phyloP scores from a whole-genome alignment of 192 early-diverging fungal species.

The Lobosporangium transversale region DNA sequence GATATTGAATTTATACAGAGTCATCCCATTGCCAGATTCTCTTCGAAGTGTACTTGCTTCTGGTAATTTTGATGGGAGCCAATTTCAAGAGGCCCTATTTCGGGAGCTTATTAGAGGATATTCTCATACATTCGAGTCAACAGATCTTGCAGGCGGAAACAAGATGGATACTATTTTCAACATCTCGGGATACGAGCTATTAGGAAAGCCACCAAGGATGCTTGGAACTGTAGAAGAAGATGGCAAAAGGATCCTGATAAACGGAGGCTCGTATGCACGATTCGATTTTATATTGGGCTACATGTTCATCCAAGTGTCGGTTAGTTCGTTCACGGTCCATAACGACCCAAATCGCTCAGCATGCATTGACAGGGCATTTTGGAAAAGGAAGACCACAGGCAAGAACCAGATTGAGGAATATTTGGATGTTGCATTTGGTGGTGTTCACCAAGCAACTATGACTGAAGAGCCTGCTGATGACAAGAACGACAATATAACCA shows the following conservation, averaged over 20 bases:
- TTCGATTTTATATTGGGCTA: conserved; percentile 1
- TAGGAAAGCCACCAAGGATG: background rate
- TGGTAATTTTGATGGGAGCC: background rate
- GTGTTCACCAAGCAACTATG: too few species aligned
- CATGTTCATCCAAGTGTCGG: conserved; percentile 5
- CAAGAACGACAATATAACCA: too few species aligned
- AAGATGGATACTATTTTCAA: background rate
- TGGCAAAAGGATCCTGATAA: too few species aligned
- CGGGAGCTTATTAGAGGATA: background rate
- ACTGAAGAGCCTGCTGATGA: too few species aligned
- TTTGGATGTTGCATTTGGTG: too few species aligned
- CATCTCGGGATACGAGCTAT: too few species aligned
- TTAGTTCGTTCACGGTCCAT: too few species aligned
- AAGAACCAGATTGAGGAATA: too few species aligned
- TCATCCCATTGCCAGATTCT: background rate
- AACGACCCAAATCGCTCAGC: too few species aligned
- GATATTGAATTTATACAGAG: background rate
- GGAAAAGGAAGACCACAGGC: too few species aligned
- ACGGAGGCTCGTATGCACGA: too few species aligned
- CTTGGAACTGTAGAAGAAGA: background rate
- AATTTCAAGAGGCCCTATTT: background rate
- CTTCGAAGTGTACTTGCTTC: background rate
- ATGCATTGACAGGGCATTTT: too few species aligned
- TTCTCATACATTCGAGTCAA: background rate
- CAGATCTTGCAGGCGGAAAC: background rate